phyloP scores from a whole-genome alignment of 169 alveolate species.

The Plasmodium coatneyi region DNA sequence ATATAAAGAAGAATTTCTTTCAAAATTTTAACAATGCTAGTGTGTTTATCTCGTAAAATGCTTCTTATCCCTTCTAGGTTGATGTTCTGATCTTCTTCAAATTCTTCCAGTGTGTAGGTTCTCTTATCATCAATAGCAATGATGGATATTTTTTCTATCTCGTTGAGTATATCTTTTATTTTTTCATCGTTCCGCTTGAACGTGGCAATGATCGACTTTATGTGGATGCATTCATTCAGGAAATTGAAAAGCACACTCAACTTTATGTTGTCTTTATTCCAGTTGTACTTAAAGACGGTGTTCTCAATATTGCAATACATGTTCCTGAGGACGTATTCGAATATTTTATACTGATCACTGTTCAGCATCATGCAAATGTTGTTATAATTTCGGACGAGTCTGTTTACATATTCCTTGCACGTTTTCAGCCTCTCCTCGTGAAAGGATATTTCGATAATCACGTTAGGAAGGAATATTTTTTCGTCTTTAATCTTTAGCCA shows the following conservation, averaged over 20 bases:
- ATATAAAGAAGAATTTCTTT: conserved; percentile 50
- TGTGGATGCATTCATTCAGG: conserved; percentile 49
- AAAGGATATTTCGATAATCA: conserved; percentile 61
- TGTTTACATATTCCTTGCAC: conserved; percentile 67
- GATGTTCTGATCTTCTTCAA: conserved; percentile 71
- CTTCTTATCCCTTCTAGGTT: conserved; percentile 51
- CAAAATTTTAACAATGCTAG: conserved; percentile 35
- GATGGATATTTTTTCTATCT: conserved; percentile 50
- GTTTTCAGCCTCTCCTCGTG: conserved; percentile 72
- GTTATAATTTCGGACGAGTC: conserved; percentile 68
- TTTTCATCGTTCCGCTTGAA: conserved; percentile 47
- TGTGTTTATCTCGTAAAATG: conserved; percentile 60
- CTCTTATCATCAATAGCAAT: conserved; percentile 63
- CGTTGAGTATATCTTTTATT: conserved; percentile 58
- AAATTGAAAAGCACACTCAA: conserved; percentile 36
- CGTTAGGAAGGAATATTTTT: conserved; percentile 58
- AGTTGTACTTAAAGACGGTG: conserved; percentile 63
- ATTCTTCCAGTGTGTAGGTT: conserved; percentile 62
- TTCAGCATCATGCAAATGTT: conserved; percentile 52
- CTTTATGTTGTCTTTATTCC: conserved; percentile 73
- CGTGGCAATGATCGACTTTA: conserved; percentile 18
- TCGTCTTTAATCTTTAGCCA: conserved; percentile 72
- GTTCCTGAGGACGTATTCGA: conserved; percentile 59
- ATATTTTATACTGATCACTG: conserved; percentile 65
- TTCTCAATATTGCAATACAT: conserved; percentile 52